phyloP scores from a whole-genome alignment of 2,329 filamentous ascomycete genomes.

The Cercospora zeae-maydis region DNA sequence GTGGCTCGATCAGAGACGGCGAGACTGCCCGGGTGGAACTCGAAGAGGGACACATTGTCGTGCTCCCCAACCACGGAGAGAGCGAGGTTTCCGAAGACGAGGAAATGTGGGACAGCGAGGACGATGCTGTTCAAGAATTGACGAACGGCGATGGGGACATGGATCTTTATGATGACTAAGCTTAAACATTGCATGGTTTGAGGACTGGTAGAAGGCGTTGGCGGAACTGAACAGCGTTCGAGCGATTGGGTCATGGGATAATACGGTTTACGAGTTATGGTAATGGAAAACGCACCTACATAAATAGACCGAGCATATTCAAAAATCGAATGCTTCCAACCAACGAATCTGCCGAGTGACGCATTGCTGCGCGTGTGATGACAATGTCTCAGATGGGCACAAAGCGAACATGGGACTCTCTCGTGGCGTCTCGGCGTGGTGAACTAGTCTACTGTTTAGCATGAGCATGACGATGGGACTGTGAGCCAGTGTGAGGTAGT shows the following conservation, averaged over 20 bases:
- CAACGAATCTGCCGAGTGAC: not conserved
- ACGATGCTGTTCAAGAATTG: constrained; percentile 69
- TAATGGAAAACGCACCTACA: not conserved
- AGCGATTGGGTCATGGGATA: constrained; percentile 12
- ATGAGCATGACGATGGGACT: not conserved
- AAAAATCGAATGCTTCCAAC: not conserved
- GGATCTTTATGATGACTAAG: constrained; percentile 57
- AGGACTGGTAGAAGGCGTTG: constrained; percentile 2
- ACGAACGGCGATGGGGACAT: constrained; percentile 52
- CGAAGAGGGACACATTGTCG: constrained; percentile 72
- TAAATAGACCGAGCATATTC: not conserved
- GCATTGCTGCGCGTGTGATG: not conserved
- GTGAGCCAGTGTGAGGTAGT: too few relatives aligned
- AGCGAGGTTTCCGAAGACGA: constrained; percentile 53
- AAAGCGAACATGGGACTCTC: not conserved
- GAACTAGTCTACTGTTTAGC: not conserved
- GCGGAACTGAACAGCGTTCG: constrained; percentile 19
- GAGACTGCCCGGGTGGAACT: constrained; percentile 78
- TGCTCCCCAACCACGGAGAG: constrained; percentile 76
- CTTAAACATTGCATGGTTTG: not conserved
- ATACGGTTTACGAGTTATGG: constrained; percentile 6
- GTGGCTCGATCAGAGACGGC: constrained; percentile 79
- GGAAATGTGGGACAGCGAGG: constrained; percentile 69
- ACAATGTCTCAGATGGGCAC: not conserved
- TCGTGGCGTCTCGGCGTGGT: not conserved